phyloP scores from a whole-genome alignment of 2,329 filamentous ascomycete genomes.

The Xylariaceae sp. region DNA sequence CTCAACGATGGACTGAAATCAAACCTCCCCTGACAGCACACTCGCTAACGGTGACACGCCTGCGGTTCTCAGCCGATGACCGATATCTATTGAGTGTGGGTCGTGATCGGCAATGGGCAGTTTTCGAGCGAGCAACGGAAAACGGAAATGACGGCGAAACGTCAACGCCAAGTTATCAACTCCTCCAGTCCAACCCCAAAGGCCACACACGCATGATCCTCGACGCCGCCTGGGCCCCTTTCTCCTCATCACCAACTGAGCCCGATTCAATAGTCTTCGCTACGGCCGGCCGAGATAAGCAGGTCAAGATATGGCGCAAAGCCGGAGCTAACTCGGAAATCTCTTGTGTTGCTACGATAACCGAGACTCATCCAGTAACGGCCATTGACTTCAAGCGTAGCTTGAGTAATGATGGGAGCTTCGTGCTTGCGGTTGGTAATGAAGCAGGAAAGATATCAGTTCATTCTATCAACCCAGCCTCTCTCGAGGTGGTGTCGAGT shows the following conservation, averaged over 20 bases:
- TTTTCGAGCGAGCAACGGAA: conserved; percentile 58
- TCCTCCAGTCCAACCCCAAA: conserved; percentile 68
- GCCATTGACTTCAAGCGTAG: conserved; percentile 62
- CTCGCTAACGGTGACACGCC: conserved; percentile 75
- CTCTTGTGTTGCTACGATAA: conserved; percentile 49
- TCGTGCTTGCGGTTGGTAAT: conserved; percentile 54
- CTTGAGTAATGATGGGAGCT: conserved; percentile 22
- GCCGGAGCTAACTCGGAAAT: conserved; percentile 36
- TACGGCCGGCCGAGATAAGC: conserved; percentile 87
- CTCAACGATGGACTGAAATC: conserved; percentile 80
- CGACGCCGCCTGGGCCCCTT: conserved; percentile 76
- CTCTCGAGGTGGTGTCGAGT: conserved; percentile 36
- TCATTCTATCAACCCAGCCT: conserved; percentile 37
- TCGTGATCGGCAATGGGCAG: conserved; percentile 83
- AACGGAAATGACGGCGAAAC: conserved; percentile 9
- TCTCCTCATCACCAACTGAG: conserved; percentile 26
- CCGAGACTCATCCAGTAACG: conserved; percentile 60
- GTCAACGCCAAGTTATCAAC: conserved; percentile 44
- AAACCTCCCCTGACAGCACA: conserved; percentile 80
- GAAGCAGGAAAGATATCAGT: conserved; percentile 50
- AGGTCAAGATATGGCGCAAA: conserved; percentile 65
- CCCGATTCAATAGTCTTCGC: conserved; percentile 57
- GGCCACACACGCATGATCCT: conserved; percentile 92
- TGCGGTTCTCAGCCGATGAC: conserved; percentile 77
- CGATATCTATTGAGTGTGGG: conserved; percentile 79